A percentile compares a stretch with the other conserved stretches of the same genome.
Conservation (phyloP, 2,329 filamentous ascomycete genomes). For the Nothomitra cinnamomea region DNA sequence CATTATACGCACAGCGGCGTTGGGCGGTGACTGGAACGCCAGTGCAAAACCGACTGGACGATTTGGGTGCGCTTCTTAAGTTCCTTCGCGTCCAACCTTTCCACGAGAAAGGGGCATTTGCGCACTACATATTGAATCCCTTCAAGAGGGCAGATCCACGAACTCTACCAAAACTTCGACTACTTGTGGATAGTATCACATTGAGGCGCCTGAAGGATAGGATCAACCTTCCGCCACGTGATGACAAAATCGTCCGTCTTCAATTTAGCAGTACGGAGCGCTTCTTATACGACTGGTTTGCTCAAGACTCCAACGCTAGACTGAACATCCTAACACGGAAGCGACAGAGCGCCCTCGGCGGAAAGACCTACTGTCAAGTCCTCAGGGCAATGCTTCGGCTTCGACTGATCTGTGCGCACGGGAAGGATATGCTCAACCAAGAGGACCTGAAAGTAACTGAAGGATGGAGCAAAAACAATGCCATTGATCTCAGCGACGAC, state of each 20-base stretch:
- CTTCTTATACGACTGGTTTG: slow-evolving; percentile 69
- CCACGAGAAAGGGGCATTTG: slow-evolving; percentile 58
- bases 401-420: slow-evolving; percentile 81
- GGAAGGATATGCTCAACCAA: slow-evolving; percentile 73
- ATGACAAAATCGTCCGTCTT: slow-evolving; percentile 56
- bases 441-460: slow-evolving; percentile 67
- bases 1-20: slow-evolving; percentile 59
- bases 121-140: slow-evolving; percentile 61
- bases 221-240: slow-evolving; percentile 61
- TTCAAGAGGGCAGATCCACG: slow-evolving; percentile 78
- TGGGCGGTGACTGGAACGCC: slow-evolving; percentile 98
- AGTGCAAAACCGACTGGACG: slow-evolving; percentile 83
- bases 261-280: slow-evolving; percentile 61
- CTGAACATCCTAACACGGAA: slow-evolving; percentile 56
- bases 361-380: slow-evolving; percentile 85
- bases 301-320: slow-evolving; percentile 61
- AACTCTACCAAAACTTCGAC: slow-evolving; percentile 67
- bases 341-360: slow-evolving; percentile 51
- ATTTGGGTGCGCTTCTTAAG: slow-evolving; percentile 70
- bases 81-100: slow-evolving; percentile 79
- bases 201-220: slow-evolving; percentile 82
- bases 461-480: slow-evolving; percentile 66
- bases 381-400: slow-evolving; percentile 80
- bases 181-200: slow-evolving; percentile 89
- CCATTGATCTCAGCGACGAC: slow-evolving; percentile 78